Evolutionary conservation across 1,284 basidiomycete species (phyloP), one percentile per base, ranked within the genome.

Genomic region (Exsudoporus floridanus): DNA sequence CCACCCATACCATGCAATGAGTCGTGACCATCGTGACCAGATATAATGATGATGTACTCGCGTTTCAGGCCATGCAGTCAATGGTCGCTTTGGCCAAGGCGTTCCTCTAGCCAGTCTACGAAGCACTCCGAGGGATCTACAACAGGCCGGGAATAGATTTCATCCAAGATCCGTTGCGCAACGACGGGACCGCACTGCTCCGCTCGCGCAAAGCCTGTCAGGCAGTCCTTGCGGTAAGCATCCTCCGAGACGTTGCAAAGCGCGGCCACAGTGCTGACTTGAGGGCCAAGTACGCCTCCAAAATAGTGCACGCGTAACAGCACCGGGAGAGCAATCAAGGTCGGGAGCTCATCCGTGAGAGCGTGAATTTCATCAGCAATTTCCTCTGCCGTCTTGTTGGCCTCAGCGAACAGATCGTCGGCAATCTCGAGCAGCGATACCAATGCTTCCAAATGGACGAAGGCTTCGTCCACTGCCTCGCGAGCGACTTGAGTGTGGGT

Each of bases 391-490:
- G 60, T 50, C 48, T 64, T 69, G 34, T 59, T 55, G 19, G 41
- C 56, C 37, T 61, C 62, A 23, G 67, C 62, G 28, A 61, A 61
- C 3, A 62, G 60, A 46, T 70, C 64, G 36, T 60, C 56, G 18
- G 76, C 72, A 12, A 74, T 73, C 55, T 86, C 81, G n/a, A 88
- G 71, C 25, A 89, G 73, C 13, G 76, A 73, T 12, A 73, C 73
- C 19, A 90, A 69, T 18, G 81, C 77, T 57, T 75, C 72, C 27
- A 91, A 71, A 8, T 82, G 83, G 49, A 79, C 79, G 60, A 85
- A 83, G 0, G 86, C 89, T 62, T 90, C 89, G 44, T 86, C 82
- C 5, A 90, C 87, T 3, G 86, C 89, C 63, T 91, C 89, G 23
- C 77, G 74, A 12, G 89, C 88, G 18, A 88, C 68, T 28, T 71